Evolutionary conservation across 2,329 filamentous ascomycete genomes (phyloP).

Genomic region (Fusarium continuum): DNA sequence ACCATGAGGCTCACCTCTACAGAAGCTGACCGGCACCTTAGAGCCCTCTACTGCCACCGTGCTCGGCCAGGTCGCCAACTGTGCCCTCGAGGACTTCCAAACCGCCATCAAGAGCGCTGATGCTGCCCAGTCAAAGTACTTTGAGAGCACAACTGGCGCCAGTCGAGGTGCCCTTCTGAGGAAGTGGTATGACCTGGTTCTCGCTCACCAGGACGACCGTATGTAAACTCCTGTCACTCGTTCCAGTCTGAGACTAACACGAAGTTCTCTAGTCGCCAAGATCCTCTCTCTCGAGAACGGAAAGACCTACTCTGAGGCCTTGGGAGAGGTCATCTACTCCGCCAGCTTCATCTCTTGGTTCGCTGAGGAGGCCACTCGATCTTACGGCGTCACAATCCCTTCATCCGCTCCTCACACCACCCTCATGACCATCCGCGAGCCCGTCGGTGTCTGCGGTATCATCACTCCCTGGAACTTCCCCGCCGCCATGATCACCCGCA

Average conservation of each 20-base stretch:
- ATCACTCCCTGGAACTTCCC: slow-evolving; percentile 56
- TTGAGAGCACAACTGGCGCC: slow-evolving; percentile 41
- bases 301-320: slow-evolving; percentile 64
- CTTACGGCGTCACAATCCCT: slow-evolving; percentile 67
- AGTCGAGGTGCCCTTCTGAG: slow-evolving; percentile 43
- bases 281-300: slow-evolving; percentile 61
- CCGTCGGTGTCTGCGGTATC: slow-evolving; percentile 52
- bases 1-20: background rate
- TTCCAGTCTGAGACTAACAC: background rate
- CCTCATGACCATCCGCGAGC: slow-evolving; percentile 72
- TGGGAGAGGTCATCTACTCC: slow-evolving; percentile 65
- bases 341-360: slow-evolving; percentile 66
- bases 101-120: slow-evolving; percentile 42
- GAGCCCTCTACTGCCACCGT: slow-evolving; percentile 44
- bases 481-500: slow-evolving; percentile 48
- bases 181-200: slow-evolving; percentile 43
- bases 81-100: slow-evolving; percentile 42
- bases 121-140: slow-evolving; percentile 39
- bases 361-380: slow-evolving; percentile 58
- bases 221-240: background rate
- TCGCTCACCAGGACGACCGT: slow-evolving; percentile 43
- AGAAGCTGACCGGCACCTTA: slow-evolving; percentile 14
- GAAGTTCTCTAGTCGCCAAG: slow-evolving; percentile 44
- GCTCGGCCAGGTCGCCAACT: slow-evolving; percentile 43
- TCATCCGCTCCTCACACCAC: slow-evolving; percentile 70